phyloP scores from a whole-genome alignment of 352 stramenopile genomes.

The Thalassiosira ordinaria region DNA sequence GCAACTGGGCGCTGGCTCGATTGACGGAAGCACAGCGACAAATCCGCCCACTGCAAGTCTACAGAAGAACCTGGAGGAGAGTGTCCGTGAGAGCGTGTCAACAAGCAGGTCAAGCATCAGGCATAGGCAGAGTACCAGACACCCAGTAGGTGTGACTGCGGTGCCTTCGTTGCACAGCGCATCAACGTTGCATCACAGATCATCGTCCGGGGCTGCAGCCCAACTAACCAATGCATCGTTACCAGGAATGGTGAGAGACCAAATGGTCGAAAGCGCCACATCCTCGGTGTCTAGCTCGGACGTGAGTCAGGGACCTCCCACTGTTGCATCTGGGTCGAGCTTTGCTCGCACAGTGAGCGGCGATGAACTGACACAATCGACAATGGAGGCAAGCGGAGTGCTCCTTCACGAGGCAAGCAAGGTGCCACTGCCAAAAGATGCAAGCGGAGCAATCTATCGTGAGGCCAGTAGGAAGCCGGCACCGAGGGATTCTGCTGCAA shows the following conservation, averaged over 20 bases:
- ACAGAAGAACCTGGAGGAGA: too few relatives aligned
- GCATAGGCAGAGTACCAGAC: background rate
- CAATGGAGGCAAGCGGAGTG: too few relatives aligned
- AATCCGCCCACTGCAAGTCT: background rate
- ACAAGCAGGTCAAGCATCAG: background rate
- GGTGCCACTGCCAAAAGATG: too few relatives aligned
- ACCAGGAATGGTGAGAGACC: background rate
- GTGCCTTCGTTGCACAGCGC: background rate
- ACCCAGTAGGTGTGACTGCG: background rate
- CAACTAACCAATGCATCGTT: too few relatives aligned
- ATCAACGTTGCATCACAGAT: background rate
- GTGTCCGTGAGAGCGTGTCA: too few relatives aligned
- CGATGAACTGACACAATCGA: too few relatives aligned
- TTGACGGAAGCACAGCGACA: background rate
- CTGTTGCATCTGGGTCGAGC: background rate
- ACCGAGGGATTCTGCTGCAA: too few relatives aligned
- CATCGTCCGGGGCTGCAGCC: background rate
- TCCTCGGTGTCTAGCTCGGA: too few relatives aligned
- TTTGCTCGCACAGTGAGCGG: too few relatives aligned
- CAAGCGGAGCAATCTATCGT: background rate
- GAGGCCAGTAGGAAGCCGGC: background rate
- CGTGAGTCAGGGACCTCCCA: conserved; percentile 1
- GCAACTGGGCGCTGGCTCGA: too few relatives aligned
- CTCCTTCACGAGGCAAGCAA: too few relatives aligned
- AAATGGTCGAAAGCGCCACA: conserved; percentile 12